Evolutionary conservation across 1,284 basidiomycete genomes (phyloP), one percentile per base, ranked within the genome.

Genomic region (Fistulina hepatica): DNA sequence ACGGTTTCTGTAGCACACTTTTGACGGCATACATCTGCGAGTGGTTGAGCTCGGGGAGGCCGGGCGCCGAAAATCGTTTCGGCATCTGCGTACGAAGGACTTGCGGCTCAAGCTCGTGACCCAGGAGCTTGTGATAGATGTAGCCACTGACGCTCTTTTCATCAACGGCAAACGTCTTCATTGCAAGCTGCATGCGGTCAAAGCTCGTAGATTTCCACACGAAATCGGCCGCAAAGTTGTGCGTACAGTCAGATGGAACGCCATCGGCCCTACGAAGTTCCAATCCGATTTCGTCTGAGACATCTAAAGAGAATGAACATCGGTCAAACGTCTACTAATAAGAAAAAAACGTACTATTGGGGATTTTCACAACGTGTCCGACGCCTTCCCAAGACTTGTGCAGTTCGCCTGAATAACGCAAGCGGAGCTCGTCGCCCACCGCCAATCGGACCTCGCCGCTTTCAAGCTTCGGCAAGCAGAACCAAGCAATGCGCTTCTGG

Each of bases 191-290:
- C 95, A 98, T 98, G 38, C 95, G 76, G 58, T 97, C 94, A 52
- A 98, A 99, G 55, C 91, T 95, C 1, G 95, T 98, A 6, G 91
- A 92, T 61, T 98, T 98, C 95, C 95, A 99, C 11, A 99, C 92
- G 53, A 98, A 99, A 57, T 98, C 95, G 28, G 83, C 93, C 0
- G 86, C 82, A 54, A 95, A 98, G 50, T 91, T 89, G 54, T 94
- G 89, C 0, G 89, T 94, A 63, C 92, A 79, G 35, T 98, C 92
- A 15, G 82, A 77, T 3, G 95, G 95, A 5, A 95, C 93, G n/a
- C 88, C 89, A 47, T 97, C 93, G 5, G 85, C 80, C 37, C 85
- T 71, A 43, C 91, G 71, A 32, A 99, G 68, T 59, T 99, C 95
- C 44, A 98, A 67, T 4, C 83, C 93, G 55, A 99, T 93, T 63